A percentile compares a stretch with the other conserved stretches of the same genome.
phyloP scores from a whole-genome alignment of 2,329 filamentous ascomycete species.

The Botryotinia globosa region DNA sequence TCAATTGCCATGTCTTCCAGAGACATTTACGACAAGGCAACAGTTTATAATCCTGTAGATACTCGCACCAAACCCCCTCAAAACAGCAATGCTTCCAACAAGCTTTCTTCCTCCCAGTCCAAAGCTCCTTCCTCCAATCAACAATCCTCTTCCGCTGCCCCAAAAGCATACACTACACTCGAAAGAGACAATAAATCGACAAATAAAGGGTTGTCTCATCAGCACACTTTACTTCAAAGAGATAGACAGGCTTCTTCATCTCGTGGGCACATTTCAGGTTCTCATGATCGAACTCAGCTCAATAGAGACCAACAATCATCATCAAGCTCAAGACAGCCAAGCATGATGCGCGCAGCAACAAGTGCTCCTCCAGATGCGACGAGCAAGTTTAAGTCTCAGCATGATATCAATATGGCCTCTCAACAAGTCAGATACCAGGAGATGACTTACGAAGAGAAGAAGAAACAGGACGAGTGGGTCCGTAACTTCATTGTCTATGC shows the following conservation, averaged over 20 bases:
- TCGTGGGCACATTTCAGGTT: too few species aligned
- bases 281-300: background rate
- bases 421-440: slow-evolving; percentile 22
- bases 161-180: background rate
- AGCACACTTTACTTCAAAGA: background rate
- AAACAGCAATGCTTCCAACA: background rate
- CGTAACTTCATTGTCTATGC: slow-evolving; percentile 12
- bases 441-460: slow-evolving; percentile 22
- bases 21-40: slow-evolving; percentile 14
- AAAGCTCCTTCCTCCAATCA: background rate
- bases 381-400: slow-evolving; percentile 7
- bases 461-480: slow-evolving; percentile 29
- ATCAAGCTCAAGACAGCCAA: background rate
- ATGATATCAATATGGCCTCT: slow-evolving; percentile 25
- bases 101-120: background rate
- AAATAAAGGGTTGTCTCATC: background rate
- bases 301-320: background rate
- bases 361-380: slow-evolving; percentile 1
- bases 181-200: background rate
- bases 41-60: background rate
- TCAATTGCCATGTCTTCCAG: slow-evolving; percentile 8
- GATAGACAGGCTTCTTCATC: background rate
- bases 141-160: background rate
- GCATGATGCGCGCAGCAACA: slow-evolving; percentile 1
- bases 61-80: background rate